A percentile compares a stretch with the other conserved stretches of the same genome.
These are phyloP conservation scores for Apiospora phragmitis DNA, from an alignment of 2,329 filamentous ascomycete species.

Conservation along the genomic window DNA sequence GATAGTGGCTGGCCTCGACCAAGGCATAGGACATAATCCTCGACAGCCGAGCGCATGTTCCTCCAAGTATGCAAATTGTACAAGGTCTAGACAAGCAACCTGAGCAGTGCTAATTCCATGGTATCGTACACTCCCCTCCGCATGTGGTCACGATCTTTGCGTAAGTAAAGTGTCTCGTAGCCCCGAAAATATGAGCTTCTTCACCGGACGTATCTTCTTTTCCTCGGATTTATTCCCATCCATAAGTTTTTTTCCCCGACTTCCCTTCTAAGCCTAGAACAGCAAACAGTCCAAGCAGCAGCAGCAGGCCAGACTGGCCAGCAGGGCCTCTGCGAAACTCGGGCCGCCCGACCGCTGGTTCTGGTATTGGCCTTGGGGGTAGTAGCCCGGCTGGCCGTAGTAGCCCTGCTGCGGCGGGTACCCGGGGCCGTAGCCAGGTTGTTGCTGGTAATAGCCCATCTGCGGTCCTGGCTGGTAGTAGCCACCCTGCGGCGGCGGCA, in stretches of 20 bases:
- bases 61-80: background rate
- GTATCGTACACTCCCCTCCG: background rate
- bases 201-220: no score
- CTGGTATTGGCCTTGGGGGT: constrained; percentile 27
- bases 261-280: constrained; percentile 43
- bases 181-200: background rate
- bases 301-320: constrained; percentile 56
- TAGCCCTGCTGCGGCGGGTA: constrained; percentile 26
- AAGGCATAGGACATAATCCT: background rate
- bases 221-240: no score
- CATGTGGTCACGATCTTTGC: background rate
- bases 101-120: background rate
- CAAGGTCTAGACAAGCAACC: no score
- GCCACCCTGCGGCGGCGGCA: constrained; percentile 22
- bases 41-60: background rate
- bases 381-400: constrained; percentile 25
- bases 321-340: constrained; percentile 41
- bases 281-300: constrained; percentile 56
- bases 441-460: constrained; percentile 47
- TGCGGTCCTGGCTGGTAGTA: constrained; percentile 43
- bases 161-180: background rate
- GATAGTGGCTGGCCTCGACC: background rate
- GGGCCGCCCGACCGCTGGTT: constrained; percentile 24
- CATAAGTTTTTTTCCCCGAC: background rate
- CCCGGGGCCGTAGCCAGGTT: constrained; percentile 31